These are phyloP conservation scores for Volvox reticuliferus DNA, from an alignment of 139 green algal genomes.

Conservation along the genomic window DNA sequence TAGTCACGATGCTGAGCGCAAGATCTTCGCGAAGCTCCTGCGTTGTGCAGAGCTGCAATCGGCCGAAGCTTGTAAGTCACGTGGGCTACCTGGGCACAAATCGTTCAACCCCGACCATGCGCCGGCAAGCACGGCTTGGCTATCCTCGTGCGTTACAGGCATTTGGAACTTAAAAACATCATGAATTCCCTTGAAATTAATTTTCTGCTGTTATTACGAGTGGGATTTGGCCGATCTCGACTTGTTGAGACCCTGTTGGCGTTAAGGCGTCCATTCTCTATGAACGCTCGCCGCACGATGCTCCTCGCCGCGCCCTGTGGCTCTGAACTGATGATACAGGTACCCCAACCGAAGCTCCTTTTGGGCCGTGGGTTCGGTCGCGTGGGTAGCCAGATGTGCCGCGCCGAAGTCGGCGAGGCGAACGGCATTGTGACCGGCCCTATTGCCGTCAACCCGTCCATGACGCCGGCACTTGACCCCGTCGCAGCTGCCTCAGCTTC, in stretches of 20 bases:
- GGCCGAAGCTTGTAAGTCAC: constrained; percentile 6
- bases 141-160: neutral
- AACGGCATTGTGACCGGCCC: constrained; percentile 48
- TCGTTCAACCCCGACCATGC: neutral
- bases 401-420: neutral
- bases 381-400: neutral
- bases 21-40: constrained; percentile 2
- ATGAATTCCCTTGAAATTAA: neutral
- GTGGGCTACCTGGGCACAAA: neutral
- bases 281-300: neutral
- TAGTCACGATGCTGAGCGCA: constrained; percentile 11
- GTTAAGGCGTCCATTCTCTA: neutral
- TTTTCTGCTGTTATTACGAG: neutral
- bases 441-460: constrained; percentile 50
- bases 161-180: neutral
- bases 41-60: constrained; percentile 26
- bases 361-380: neutral
- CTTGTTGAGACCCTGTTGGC: neutral
- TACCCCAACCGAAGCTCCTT: neutral
- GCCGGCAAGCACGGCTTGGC: constrained; percentile 20
- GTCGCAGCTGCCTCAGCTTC: constrained; percentile 42
- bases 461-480: constrained; percentile 39
- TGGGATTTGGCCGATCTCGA: neutral
- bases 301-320: neutral
- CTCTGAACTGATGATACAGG: neutral